Evolutionary conservation across 192 early-diverging fungal species (phyloP).

Genomic region (Podila verticillata): DNA sequence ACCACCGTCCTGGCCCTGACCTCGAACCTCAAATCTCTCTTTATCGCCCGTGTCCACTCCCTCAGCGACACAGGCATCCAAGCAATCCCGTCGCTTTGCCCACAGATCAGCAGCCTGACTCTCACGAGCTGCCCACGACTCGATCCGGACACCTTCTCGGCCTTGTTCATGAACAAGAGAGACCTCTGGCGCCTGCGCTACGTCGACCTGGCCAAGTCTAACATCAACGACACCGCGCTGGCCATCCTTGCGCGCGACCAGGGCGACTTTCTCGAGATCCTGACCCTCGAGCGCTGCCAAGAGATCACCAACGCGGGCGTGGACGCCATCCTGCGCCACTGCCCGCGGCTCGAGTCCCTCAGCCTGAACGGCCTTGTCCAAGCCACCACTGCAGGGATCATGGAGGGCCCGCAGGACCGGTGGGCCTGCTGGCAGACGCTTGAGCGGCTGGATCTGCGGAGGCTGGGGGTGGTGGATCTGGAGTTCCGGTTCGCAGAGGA

Average conservation of each 20-base stretch:
- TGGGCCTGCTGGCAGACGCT: constrained; percentile 9
- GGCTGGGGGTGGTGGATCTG: not conserved
- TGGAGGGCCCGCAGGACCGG: constrained; percentile 1
- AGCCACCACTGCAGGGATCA: not conserved
- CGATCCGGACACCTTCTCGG: not conserved
- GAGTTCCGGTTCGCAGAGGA: not conserved
- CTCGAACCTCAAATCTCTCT: not conserved
- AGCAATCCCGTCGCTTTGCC: not conserved
- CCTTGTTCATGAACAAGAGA: not conserved
- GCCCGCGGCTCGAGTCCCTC: not conserved
- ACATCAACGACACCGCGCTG: not conserved
- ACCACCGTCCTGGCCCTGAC: not conserved
- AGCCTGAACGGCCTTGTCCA: not conserved
- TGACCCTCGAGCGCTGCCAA: not conserved
- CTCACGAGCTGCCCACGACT: not conserved
- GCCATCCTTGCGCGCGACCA: not conserved
- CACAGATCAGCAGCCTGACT: not conserved
- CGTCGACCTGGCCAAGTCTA: not conserved
- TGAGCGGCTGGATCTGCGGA: not conserved
- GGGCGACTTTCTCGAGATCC: not conserved
- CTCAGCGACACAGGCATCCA: not conserved
- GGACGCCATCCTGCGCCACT: not conserved
- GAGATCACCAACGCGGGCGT: not conserved
- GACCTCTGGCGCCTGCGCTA: not conserved
- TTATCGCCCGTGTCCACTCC: not conserved